These are phyloP conservation scores for Cordyceps tenuipes DNA, from an alignment of 2,329 filamentous ascomycete genomes.

Conservation along the genomic window DNA sequence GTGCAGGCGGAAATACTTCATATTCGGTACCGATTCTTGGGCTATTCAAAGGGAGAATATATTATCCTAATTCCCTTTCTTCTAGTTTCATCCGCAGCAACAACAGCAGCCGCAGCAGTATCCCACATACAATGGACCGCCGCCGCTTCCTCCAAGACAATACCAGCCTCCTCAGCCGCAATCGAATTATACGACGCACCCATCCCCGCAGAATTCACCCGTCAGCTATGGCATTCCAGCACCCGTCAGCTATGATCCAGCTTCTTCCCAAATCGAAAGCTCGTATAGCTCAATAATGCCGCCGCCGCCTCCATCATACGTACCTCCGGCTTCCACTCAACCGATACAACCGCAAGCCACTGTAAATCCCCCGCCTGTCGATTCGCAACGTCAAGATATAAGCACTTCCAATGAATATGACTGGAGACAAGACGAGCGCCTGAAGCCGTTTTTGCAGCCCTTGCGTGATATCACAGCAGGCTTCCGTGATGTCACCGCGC, in stretches of 20 bases:
- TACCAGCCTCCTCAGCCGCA: constrained; percentile 1
- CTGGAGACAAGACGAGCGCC: too few relatives aligned
- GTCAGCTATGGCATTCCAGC: neutral
- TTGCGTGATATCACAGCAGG: neutral
- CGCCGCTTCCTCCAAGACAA: constrained; percentile 1
- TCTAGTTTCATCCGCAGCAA: neutral
- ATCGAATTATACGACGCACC: neutral
- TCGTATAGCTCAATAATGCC: constrained; percentile 6
- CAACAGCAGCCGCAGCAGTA: neutral
- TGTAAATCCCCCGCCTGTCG: neutral
- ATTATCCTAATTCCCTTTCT: neutral
- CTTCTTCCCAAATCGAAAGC: neutral
- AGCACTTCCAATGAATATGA: neutral
- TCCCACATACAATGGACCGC: neutral
- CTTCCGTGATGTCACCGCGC: neutral
- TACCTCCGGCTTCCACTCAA: neutral
- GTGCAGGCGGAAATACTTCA: neutral
- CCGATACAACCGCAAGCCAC: neutral
- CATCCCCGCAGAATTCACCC: neutral
- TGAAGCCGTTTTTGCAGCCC: neutral
- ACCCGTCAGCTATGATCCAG: neutral
- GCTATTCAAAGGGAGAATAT: neutral
- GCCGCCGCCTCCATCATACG: constrained; percentile 1
- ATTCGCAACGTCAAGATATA: neutral
- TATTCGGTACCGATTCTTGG: neutral